These are phyloP conservation scores for Tricholoma sp. DNA, from an alignment of 768 basidiomycete genomes.

Conservation along the genomic window DNA sequence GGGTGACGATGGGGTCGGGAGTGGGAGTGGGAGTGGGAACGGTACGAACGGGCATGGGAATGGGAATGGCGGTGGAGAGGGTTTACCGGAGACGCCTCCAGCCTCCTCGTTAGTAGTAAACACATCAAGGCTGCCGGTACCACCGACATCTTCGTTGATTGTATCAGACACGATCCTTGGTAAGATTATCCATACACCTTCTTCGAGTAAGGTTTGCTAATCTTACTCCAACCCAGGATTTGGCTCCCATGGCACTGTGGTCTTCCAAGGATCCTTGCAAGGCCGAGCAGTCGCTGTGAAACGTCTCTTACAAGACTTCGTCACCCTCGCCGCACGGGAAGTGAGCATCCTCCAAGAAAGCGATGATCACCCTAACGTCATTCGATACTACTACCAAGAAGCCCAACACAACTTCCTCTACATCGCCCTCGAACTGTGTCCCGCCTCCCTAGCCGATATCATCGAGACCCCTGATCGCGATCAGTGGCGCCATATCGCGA, in stretches of 20 bases:
- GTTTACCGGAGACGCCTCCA: conserved; percentile 1
- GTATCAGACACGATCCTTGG: conserved; percentile 77
- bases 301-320: conserved; percentile 90
- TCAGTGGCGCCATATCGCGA: conserved; percentile 70
- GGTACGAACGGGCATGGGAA: not conserved
- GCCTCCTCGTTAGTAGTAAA: conserved; percentile 17
- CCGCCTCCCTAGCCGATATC: conserved; percentile 83
- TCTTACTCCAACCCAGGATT: conserved; percentile 51
- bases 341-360: conserved; percentile 93
- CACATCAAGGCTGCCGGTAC: conserved; percentile 21
- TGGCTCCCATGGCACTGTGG: conserved; percentile 96
- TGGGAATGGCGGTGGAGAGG: not conserved
- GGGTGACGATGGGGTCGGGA: conserved; percentile 22
- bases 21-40: conserved; percentile 1
- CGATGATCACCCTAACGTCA: conserved; percentile 98
- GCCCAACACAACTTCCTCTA: conserved; percentile 90
- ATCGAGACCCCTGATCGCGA: conserved; percentile 71
- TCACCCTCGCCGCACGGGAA: conserved; percentile 90
- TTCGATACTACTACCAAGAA: conserved; percentile 98
- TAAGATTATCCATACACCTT: conserved; percentile 23
- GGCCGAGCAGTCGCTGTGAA: conserved; percentile 98
- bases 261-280: conserved; percentile 92
- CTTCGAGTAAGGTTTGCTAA: not conserved
- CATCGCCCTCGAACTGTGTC: conserved; percentile 94
- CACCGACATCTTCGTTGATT: conserved; percentile 44